Base-by-base conservation (phyloP, 2,329 filamentous ascomycete species). In the Venturia aucupariae region DNA sequence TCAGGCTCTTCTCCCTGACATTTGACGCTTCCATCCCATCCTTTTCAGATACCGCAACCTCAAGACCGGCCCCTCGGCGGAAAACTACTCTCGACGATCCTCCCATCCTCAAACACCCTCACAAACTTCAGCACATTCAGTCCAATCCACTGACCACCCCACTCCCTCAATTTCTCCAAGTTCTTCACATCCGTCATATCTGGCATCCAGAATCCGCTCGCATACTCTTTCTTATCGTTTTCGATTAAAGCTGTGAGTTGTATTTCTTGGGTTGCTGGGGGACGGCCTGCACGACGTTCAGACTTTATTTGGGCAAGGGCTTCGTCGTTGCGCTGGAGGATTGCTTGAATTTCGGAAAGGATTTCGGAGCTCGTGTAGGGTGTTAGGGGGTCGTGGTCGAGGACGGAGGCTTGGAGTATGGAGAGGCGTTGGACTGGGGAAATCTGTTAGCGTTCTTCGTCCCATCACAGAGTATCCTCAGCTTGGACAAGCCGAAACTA, bases 101-200 rank as follows among this genome's bases (percentile, higher is more conserved):
- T 78, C 4, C 90, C 90, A 38, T 83, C 80, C 65, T 82, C 85
- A 4, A 83, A 83, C 64, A 97, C 79, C 67, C 90, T 86, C 66
- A 91, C 81, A 82, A 92, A 97, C 66, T 86, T 85, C 68, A 97
- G 74, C 10, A 83, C 87, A 41, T 86, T 85, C 67, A 97, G 81
- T 70, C 88, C 88, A 10, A 89, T 82, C 93, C 93, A 97, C 32
- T 89, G 84, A 4, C 90, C 89, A 68, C 91, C 89, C 90, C 92
- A 97, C 27, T 81, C 80, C 67, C 85, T 82, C 48, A 97, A 76
- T 68, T 84, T 81, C 65, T 81, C 76, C 62, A 90, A 76, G 68
- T 87, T 91, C 60, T 86, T 82, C 48, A 82, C 79, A 51, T 86
- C 82, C 64, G 85, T 83, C 63, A 97, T 78, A 72, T 97, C 90